phyloP scores from a whole-genome alignment of 768 basidiomycete genomes.

The Russula brevipes region DNA sequence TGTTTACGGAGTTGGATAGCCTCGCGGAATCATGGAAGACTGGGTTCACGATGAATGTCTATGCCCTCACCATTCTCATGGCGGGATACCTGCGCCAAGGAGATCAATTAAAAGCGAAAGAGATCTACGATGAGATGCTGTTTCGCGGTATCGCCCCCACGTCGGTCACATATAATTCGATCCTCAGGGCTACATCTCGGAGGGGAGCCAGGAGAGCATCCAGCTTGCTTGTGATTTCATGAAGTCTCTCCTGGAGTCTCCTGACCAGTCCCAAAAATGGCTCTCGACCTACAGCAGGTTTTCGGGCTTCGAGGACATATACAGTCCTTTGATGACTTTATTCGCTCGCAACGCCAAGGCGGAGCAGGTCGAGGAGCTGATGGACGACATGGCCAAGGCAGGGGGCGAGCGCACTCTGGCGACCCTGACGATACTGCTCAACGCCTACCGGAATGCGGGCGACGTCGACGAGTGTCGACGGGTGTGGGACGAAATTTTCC shows the following conservation, averaged over 20 bases:
- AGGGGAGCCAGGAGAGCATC: slow-evolving; percentile 46
- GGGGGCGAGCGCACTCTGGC: slow-evolving; percentile 57
- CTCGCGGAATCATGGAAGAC: slow-evolving; percentile 36
- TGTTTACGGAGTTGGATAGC: slow-evolving; percentile 65
- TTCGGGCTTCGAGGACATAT: slow-evolving; percentile 50
- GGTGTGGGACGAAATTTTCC: slow-evolving; percentile 66
- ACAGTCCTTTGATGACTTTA: slow-evolving; percentile 54
- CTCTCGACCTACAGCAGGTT: slow-evolving; percentile 36
- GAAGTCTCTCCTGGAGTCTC: slow-evolving; percentile 40
- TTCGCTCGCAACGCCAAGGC: slow-evolving; percentile 43
- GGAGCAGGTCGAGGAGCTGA: slow-evolving; percentile 53
- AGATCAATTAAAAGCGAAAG: slow-evolving; percentile 51
- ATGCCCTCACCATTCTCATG: slow-evolving; percentile 71
- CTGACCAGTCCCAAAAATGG: slow-evolving; percentile 38
- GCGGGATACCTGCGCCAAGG: slow-evolving; percentile 59
- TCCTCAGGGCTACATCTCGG: slow-evolving; percentile 60
- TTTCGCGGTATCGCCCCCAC: slow-evolving; percentile 58
- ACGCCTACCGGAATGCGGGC: slow-evolving; percentile 58
- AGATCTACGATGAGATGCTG: slow-evolving; percentile 67
- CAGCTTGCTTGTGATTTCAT: slow-evolving; percentile 64
- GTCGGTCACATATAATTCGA: slow-evolving; percentile 60
- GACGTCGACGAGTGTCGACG: slow-evolving; percentile 50
- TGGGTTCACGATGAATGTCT: slow-evolving; percentile 45
- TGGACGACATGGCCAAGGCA: slow-evolving; percentile 46
- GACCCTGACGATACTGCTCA: slow-evolving; percentile 60